Evolutionary conservation across 1,139 yeast genomes (phyloP).

Genomic region (Wickerhamomyces sp.): DNA sequence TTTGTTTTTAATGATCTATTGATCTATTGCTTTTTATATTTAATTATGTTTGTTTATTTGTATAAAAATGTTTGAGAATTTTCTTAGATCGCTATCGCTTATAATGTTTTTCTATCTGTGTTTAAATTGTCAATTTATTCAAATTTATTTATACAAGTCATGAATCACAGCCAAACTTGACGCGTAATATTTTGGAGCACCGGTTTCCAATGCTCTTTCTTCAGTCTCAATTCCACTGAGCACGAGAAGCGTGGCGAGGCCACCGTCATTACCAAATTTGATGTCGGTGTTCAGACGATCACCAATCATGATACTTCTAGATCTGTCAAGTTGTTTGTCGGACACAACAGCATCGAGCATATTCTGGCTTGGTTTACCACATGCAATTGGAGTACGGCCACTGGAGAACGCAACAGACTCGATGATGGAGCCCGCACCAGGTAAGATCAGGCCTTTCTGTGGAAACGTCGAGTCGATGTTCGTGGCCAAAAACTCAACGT

Average conservation of each 20-base stretch:
- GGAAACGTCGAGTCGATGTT: conserved; percentile 95
- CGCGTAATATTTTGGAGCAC: conserved; percentile 66
- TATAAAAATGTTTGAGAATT: too few relatives aligned
- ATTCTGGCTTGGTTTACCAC: conserved; percentile 88
- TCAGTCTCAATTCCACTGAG: conserved; percentile 88
- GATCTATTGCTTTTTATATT: background rate
- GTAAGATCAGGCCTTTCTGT: conserved; percentile 73
- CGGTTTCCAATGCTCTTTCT: conserved; percentile 42
- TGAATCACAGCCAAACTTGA: conserved; percentile 71
- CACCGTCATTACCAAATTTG: conserved; percentile 85
- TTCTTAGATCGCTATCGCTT: too few relatives aligned
- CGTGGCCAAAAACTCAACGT: conserved; percentile 83
- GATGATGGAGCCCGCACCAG: conserved; percentile 94
- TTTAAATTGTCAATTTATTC: background rate
- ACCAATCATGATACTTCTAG: conserved; percentile 85
- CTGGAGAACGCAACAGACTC: conserved; percentile 74
- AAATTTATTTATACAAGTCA: conserved; percentile 36
- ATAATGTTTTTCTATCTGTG: too few relatives aligned
- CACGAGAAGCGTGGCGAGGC: conserved; percentile 75
- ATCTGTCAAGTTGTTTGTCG: conserved; percentile 50
- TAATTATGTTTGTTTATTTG: background rate
- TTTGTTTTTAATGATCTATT: background rate
- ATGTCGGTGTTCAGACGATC: conserved; percentile 95
- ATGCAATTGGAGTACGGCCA: conserved; percentile 71
- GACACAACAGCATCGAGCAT: conserved; percentile 91